Percentiles rank a stretch among this genome's conserved stretches.
Conservation (phyloP, 768 basidiomycete species). For the Collybiopsis confluens region DNA sequence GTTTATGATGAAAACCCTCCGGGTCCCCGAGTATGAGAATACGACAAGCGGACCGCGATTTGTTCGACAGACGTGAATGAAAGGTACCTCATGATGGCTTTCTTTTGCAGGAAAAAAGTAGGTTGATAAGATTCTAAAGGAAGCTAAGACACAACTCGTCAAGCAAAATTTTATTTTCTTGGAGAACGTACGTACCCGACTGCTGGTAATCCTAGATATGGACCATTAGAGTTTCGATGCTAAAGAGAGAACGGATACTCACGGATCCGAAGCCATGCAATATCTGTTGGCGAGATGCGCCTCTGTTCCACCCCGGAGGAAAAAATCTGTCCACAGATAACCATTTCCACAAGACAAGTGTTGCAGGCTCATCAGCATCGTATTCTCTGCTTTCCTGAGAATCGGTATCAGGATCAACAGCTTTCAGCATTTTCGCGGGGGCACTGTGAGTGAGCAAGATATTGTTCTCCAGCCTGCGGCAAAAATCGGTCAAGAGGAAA, state of each 20-base stretch:
- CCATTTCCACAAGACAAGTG: slow-evolving; percentile 65
- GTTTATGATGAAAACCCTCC: slow-evolving; percentile 40
- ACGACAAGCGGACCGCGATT: slow-evolving; percentile 52
- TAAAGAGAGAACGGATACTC: slow-evolving; percentile 16
- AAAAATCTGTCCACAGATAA: slow-evolving; percentile 63
- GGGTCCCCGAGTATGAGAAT: slow-evolving; percentile 34
- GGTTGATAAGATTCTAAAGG: slow-evolving; percentile 59
- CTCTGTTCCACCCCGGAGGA: slow-evolving; percentile 31
- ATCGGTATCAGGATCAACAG: neutral
- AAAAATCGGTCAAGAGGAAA: neutral
- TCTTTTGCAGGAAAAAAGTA: slow-evolving; percentile 37
- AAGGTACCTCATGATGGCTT: slow-evolving; percentile 28
- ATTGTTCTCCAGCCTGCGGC: slow-evolving; percentile 52
- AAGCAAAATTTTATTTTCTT: neutral
- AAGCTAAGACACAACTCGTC: slow-evolving; percentile 36
- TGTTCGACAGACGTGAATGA: slow-evolving; percentile 37
- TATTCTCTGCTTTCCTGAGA: neutral
- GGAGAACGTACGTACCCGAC: slow-evolving; percentile 49
- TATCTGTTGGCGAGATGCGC: slow-evolving; percentile 25
- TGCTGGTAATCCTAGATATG: slow-evolving; percentile 65
- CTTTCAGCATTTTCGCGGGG: slow-evolving; percentile 40
- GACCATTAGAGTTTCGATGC: neutral
- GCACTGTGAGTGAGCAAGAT: slow-evolving; percentile 51
- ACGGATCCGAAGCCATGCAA: slow-evolving; percentile 63
- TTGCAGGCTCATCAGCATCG: slow-evolving; percentile 39